Evolutionary conservation across 2,329 filamentous ascomycete species (phyloP), one percentile per base, ranked within the genome.

Genomic region (Calycina herbarum): DNA sequence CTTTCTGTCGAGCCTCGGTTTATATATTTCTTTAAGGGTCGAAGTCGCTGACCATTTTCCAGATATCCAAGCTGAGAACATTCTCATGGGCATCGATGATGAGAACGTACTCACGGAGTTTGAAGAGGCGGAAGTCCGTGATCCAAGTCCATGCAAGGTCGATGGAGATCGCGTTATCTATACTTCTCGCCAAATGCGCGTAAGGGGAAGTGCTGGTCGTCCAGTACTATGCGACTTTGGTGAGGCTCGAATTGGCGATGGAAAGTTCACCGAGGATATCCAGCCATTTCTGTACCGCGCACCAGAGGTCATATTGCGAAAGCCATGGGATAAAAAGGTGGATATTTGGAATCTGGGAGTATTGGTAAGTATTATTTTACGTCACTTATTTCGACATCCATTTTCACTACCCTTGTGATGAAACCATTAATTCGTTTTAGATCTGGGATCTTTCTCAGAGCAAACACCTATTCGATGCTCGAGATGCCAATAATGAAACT

Each of bases 171-270:
- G 35, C 69, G 70, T 40, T 2, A 79, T 84, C 1, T 83, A 83
- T 68, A 17, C 72, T 0, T 83, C 80, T 4, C 78, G 77, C 1
- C 70, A 76, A 27, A 74, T 83, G 7, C 63, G 69, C 66, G 68
- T 76, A 58, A 78, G 78, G 0, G 76, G 73, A n/a, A 45, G 68
- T 2, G 68, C 66, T 38, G 77, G 78, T 0, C 68, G 71, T 0
- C 75, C 77, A 0, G 75, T 83, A 0, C 73, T 84, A 4, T 82
- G 81, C 64, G 83, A 85, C 67, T 83, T 85, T 66, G 81, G 82
- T 8, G 80, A 81, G 0, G 82, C 80, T 2, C 73, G 82, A 2
- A 0, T 8, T 0, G 79, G 79, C 1, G 76, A 78, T 24, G n/a
- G 58, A 29, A 65, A 78, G n/a, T 78, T 79, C 61, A 57, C 60